These are phyloP conservation scores for Saxophila tyrrhenica DNA, from an alignment of 495 filamentous ascomycete genomes.

Conservation along the genomic window DNA sequence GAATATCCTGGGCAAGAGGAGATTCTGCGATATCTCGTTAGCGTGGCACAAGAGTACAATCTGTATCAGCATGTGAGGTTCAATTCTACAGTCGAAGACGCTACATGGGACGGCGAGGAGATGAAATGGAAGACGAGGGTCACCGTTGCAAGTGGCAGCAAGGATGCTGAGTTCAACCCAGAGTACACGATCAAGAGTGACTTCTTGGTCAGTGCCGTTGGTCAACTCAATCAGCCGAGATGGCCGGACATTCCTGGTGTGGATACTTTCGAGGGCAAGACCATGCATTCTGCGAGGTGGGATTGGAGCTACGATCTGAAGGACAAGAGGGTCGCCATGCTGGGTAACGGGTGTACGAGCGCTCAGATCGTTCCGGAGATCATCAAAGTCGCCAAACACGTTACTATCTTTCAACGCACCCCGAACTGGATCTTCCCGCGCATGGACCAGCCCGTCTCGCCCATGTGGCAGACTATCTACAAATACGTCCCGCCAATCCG, in stretches of 20 bases:
- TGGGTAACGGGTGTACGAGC: conserved; percentile 46
- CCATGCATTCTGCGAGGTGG: conserved; percentile 41
- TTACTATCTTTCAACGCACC: conserved; percentile 56
- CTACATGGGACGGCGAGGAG: conserved; percentile 44
- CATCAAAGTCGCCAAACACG: conserved; percentile 40
- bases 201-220: conserved; percentile 54
- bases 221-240: conserved; percentile 48
- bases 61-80: conserved; percentile 47
- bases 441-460: conserved; percentile 31
- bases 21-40: conserved; percentile 46
- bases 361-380: conserved; percentile 62
- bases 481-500: conserved; percentile 37
- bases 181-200: conserved; percentile 41
- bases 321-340: conserved; percentile 39
- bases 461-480: conserved; percentile 29
- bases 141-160: conserved; percentile 30
- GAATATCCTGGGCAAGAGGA: conserved; percentile 53
- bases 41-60: conserved; percentile 47
- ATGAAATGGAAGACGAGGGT: conserved; percentile 46
- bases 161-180: conserved; percentile 36
- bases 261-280: conserved; percentile 41
- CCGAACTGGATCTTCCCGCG: conserved; percentile 55
- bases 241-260: conserved; percentile 51
- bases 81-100: conserved; percentile 40
- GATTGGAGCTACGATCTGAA: conserved; percentile 44